Evolutionary conservation across 2,329 filamentous ascomycete species (phyloP), one percentile per base, ranked within the genome.

Genomic region (Verticillium klebahnii): DNA sequence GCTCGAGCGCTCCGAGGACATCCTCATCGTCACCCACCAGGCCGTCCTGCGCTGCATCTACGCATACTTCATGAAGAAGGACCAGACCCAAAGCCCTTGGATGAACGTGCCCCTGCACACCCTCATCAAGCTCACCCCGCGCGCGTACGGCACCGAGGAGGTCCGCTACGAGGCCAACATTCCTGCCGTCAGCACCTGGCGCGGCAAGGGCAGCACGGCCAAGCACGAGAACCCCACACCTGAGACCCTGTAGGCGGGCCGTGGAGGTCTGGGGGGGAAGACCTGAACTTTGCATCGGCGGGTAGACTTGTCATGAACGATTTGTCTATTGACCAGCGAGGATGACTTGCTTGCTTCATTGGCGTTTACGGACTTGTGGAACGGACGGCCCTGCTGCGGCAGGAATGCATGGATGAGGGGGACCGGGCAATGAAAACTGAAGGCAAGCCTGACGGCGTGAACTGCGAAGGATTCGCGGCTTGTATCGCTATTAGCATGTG

Each of bases 101-200:
- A 97, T 98, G 91, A 94, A 97, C 71, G 95, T 99, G 9, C 95
- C 95, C 7, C 82, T 99, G 64, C 95, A 99, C 75, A 97, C 92
- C 9, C 82, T 99, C 57, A 98, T 99, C 78, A 97, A 97, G 78
- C 83, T 99, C 59, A 98, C 95, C 6, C 95, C 95, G 2, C 88
- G 92, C 64, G 95, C 95, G 8, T 99, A 99, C 74, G 91, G 91
- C 57, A 99, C 95, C 1, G 89, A 96, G 63, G 92, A 98, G 73
- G 86, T 95, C 74, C 85, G 92, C 55, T 91, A 92, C 71, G 89
- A 91, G 73, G 94, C 94, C 8, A 90, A 96, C 72, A 97, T 99
- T 67, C 92, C 93, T 5, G 95, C 95, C 3, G 95, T 99, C 59
- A 96, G 91, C 75, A 99, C 95, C 23, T 99, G 93, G 91, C 84